phyloP scores from a whole-genome alignment of 441 rosid genomes.

The Isatis lusitanica region DNA sequence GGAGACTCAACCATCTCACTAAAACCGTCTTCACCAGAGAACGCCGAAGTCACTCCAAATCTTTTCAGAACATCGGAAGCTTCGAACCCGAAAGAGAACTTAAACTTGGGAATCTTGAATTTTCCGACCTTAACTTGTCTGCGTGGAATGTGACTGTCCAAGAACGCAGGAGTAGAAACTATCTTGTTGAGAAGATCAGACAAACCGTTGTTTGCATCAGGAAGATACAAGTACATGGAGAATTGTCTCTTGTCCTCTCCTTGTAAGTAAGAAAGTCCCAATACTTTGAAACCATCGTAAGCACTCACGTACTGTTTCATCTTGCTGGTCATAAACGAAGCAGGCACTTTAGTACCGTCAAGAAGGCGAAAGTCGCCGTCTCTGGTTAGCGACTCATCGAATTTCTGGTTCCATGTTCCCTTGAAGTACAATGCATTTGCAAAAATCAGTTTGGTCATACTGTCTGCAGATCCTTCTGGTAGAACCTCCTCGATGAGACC shows the following conservation, averaged over 20 bases:
- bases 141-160: slow-evolving; percentile 54
- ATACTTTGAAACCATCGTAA: slow-evolving; percentile 68
- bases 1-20: slow-evolving; percentile 71
- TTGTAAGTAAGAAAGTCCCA: slow-evolving; percentile 72
- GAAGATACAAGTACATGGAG: slow-evolving; percentile 79
- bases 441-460: slow-evolving; percentile 55
- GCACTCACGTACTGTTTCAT: slow-evolving; percentile 52
- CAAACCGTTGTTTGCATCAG: slow-evolving; percentile 64
- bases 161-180: slow-evolving; percentile 52
- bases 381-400: slow-evolving; percentile 55
- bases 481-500: slow-evolving; percentile 77
- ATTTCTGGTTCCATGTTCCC: slow-evolving; percentile 76
- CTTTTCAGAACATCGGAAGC: slow-evolving; percentile 58
- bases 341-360: slow-evolving; percentile 51
- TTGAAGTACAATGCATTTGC: slow-evolving; percentile 85
- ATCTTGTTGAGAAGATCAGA: slow-evolving; percentile 51
- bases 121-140: slow-evolving; percentile 49
- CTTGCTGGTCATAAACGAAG: slow-evolving; percentile 72
- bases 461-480: slow-evolving; percentile 60
- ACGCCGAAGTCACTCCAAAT: slow-evolving; percentile 60
- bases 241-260: slow-evolving; percentile 61
- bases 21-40: slow-evolving; percentile 58
- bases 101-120: slow-evolving; percentile 68
- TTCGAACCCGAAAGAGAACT: slow-evolving; percentile 65
- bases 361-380: slow-evolving; percentile 66